Conservation (phyloP, 2,329 filamentous ascomycete species). For the Plectosphaerella sp. region DNA sequence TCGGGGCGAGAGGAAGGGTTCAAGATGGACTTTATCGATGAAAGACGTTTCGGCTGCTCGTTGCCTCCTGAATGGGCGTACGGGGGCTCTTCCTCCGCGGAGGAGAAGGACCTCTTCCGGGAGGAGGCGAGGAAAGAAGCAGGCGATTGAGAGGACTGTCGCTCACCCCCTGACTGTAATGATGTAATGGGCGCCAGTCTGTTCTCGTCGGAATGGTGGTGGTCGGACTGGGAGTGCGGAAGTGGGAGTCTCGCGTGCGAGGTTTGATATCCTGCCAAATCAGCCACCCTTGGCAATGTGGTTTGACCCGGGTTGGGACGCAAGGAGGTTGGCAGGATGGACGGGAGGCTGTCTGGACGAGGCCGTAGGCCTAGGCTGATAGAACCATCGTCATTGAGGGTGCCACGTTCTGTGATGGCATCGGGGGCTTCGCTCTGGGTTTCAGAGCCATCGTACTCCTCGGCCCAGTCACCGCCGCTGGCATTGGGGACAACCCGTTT, state of each 20-base stretch:
- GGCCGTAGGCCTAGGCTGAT: conserved; percentile 56
- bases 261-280: conserved; percentile 49
- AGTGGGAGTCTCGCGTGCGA: conserved; percentile 29
- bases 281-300: conserved; percentile 29
- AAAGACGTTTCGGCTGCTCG: conserved; percentile 57
- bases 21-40: conserved; percentile 72
- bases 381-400: conserved; percentile 59
- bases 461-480: conserved; percentile 30
- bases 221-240: conserved; percentile 25
- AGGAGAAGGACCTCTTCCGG: conserved; percentile 65
- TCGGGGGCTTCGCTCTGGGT: conserved; percentile 33
- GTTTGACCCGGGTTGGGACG: conserved; percentile 32
- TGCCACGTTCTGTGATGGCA: conserved; percentile 45
- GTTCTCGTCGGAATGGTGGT: conserved; percentile 50
- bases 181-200: conserved; percentile 52
- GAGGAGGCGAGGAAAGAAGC: conserved; percentile 55
- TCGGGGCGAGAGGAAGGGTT: conserved; percentile 44
- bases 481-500: conserved; percentile 88
- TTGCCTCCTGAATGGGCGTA: conserved; percentile 30
- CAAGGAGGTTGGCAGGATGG: conserved; percentile 42
- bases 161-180: conserved; percentile 38
- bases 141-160: conserved; percentile 55
- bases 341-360: conserved; percentile 38
- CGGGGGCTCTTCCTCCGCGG: conserved; percentile 47
- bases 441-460: conserved; percentile 44